phyloP scores from a whole-genome alignment of 2,329 filamentous ascomycete genomes.

The Ceratocystis destructans region DNA sequence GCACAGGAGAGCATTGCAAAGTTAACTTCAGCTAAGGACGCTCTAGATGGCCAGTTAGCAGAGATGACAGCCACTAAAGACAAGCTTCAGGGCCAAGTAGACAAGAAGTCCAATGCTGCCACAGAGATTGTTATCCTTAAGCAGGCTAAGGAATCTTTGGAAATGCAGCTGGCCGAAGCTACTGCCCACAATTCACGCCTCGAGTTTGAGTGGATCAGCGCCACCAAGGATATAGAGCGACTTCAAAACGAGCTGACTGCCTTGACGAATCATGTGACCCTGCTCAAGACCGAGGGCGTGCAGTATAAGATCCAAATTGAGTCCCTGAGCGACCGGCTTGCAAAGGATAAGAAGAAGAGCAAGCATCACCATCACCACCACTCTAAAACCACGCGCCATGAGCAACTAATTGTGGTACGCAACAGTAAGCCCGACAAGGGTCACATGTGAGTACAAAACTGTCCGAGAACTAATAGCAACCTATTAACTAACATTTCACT shows the following conservation, averaged over 20 bases:
- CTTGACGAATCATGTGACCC: slow-evolving; percentile 11
- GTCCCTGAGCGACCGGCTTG: slow-evolving; percentile 14
- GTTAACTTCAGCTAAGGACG: slow-evolving; percentile 12
- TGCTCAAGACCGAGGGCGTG: slow-evolving; percentile 15
- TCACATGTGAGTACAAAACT: slow-evolving; percentile 12
- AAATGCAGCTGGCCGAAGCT: slow-evolving; percentile 5
- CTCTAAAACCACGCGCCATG: slow-evolving; percentile 14
- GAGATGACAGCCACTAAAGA: not conserved
- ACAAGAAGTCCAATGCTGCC: slow-evolving; percentile 12
- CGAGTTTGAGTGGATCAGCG: slow-evolving; percentile 14
- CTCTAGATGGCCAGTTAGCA: not conserved
- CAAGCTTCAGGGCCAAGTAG: slow-evolving; percentile 4
- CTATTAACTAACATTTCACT: slow-evolving; percentile 7
- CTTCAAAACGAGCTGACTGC: slow-evolving; percentile 10
- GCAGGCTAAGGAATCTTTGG: slow-evolving; percentile 14
- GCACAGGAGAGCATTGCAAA: slow-evolving; percentile 11
- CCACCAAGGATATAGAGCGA: slow-evolving; percentile 6
- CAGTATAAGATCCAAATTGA: slow-evolving; percentile 18
- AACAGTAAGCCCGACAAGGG: slow-evolving; percentile 12
- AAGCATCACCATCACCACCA: slow-evolving; percentile 7
- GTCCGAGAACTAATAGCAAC: slow-evolving; percentile 10
- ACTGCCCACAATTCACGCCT: slow-evolving; percentile 2
- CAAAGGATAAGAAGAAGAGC: slow-evolving; percentile 12
- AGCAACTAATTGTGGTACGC: slow-evolving; percentile 16
- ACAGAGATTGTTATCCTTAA: slow-evolving; percentile 10